Percentiles rank a stretch among this genome's conserved stretches.
These are phyloP conservation scores for Candida glucosophila DNA, from an alignment of 1,139 yeast species.

Conservation along the genomic window DNA sequence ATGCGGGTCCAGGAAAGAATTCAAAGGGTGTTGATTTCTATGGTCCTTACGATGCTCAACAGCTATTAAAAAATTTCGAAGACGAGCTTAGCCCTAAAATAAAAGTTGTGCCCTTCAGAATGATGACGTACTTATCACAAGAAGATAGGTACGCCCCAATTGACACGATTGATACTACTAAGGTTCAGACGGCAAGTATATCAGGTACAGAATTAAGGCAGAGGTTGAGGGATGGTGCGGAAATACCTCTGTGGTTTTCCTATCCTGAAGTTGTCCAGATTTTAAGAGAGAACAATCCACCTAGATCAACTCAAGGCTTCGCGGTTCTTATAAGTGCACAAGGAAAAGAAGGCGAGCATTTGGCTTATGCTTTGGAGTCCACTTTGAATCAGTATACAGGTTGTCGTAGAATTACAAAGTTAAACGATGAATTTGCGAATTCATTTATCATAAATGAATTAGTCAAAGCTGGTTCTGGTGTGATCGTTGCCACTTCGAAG, in stretches of 20 bases:
- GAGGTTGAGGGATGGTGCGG: slow-evolving; percentile 76
- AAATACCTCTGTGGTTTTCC: slow-evolving; percentile 94
- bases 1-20: slow-evolving; percentile 95
- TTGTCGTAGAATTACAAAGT: slow-evolving; percentile 73
- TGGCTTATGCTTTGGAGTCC: slow-evolving; percentile 80
- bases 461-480: slow-evolving; percentile 86
- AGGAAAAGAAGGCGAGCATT: slow-evolving; percentile 37
- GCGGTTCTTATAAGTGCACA: slow-evolving; percentile 55
- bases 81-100: slow-evolving; percentile 62
- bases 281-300: slow-evolving; percentile 88
- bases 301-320: slow-evolving; percentile 84
- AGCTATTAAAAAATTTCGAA: slow-evolving; percentile 64
- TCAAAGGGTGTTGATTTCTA: slow-evolving; percentile 91
- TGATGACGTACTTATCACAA: slow-evolving; percentile 94
- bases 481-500: slow-evolving; percentile 56
- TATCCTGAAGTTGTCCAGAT: slow-evolving; percentile 93
- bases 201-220: slow-evolving; percentile 94
- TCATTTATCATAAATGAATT: slow-evolving; percentile 71
- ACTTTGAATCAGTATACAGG: slow-evolving; percentile 86
- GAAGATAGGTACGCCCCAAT: slow-evolving; percentile 94
- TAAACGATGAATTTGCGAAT: slow-evolving; percentile 43
- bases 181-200: slow-evolving; percentile 78
- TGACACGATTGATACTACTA: slow-evolving; percentile 71
- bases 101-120: slow-evolving; percentile 91
- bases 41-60: slow-evolving; percentile 97